Evolutionary conservation across 1,284 basidiomycete species (phyloP).

Genomic region (Ustilago hordei): DNA sequence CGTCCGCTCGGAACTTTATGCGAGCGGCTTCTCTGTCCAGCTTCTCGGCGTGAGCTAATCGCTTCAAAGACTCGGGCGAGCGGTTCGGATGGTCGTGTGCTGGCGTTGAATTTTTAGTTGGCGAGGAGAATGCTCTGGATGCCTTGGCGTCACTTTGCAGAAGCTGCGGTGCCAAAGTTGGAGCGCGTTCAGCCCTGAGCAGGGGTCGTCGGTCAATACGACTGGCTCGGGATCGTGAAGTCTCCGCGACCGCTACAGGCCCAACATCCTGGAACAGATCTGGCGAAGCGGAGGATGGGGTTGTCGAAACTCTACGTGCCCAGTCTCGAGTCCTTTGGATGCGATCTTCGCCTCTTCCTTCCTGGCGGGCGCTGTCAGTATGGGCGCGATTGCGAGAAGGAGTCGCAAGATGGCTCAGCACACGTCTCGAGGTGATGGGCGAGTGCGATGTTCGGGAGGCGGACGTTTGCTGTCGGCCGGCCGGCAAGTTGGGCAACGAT

Average conservation of each 20-base stretch:
- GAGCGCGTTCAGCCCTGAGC: not conserved
- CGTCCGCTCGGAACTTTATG: constrained; percentile 23
- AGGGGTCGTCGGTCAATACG: constrained; percentile 21
- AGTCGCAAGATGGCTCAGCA: constrained; percentile 21
- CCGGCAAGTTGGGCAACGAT: constrained; percentile 23
- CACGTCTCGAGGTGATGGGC: constrained; percentile 9
- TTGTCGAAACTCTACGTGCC: constrained; percentile 32
- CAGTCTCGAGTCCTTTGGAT: constrained; percentile 16
- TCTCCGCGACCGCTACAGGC: constrained; percentile 9
- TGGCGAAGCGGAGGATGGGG: constrained; percentile 15
- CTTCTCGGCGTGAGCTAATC: not conserved
- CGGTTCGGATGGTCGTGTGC: not conserved
- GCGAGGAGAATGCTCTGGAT: no score
- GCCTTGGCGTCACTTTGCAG: not conserved
- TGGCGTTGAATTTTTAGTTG: not conserved
- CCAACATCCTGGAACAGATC: not conserved
- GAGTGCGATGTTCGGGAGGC: not conserved
- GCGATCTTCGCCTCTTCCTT: constrained; percentile 8
- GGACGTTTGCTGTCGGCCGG: not conserved
- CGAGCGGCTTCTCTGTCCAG: constrained; percentile 23
- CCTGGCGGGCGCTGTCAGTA: not conserved
- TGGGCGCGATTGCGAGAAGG: constrained; percentile 12
- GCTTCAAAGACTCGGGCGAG: not conserved
- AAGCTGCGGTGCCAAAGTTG: constrained; percentile 14
- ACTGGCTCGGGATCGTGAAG: constrained; percentile 25